Base-by-base conservation (phyloP, 2,329 filamentous ascomycete genomes). In the Colletotrichum tofieldiae region DNA sequence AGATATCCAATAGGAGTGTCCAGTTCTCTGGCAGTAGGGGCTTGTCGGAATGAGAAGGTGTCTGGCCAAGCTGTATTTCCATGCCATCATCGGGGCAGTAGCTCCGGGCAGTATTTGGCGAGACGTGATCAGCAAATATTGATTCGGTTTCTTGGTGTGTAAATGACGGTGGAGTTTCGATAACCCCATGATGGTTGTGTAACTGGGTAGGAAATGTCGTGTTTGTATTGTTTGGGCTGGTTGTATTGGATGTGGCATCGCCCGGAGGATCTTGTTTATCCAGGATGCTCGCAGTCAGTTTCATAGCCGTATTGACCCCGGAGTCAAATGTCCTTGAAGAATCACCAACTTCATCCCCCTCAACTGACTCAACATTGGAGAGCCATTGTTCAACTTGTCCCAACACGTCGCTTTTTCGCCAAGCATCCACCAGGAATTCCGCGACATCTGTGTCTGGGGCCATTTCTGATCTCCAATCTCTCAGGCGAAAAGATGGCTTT, bases 301-400 rank as follows among this genome's bases (percentile, higher is more conserved):
- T 23, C 23, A 52, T 54, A 16, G 54, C 54, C 16, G 51, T 20
- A 6, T n/a, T 59, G 11, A 66, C 29, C 14, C 54, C 32, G 1
- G 23, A 41, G 16, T 66, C 64, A 23, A 66, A 52, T 4, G 41
- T 43, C 32, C 51, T 51, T 43, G 26, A 29, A 8, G 64, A 18
- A n/a, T 71, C 64, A 29, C 56, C 67, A 14, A 71, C 63, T 18
- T 71, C 52, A 26, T 63, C 63, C 16, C 43, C 43, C 9, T 73
- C 67, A 2, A 52, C 8, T 9, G 64, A 35, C n/a, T 64, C 58
- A 7, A 56, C 52, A 12, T 39, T 32, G 26, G 64, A 60, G 3
- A 60, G 54, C 41, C 29, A 60, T 14, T 51, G 41, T 41, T 66
- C 54, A 1, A 59, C n/a, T 18, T 59, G 45, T 20, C 56, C 65